A percentile compares a stretch with the other conserved stretches of the same genome.
phyloP scores from a whole-genome alignment of 108 stramenopile species.

The Fistulifera pelliculosa region DNA sequence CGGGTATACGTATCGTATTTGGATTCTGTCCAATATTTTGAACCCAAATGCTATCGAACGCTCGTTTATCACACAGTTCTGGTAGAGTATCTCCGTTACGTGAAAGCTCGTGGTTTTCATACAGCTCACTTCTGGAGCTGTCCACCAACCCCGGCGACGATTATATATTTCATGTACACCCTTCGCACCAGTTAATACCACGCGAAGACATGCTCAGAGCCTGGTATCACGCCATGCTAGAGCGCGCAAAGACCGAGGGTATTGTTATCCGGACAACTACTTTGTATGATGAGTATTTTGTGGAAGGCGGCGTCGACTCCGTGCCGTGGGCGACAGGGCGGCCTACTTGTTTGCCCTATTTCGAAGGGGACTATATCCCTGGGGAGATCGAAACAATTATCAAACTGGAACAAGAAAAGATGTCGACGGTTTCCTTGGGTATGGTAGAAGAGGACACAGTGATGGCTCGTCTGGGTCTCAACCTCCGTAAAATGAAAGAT shows the following conservation, averaged over 20 bases:
- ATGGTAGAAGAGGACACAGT: conserved; percentile 45
- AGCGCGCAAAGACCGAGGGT: conserved; percentile 67
- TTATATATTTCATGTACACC: conserved; percentile 90
- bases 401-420: conserved; percentile 35
- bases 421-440: conserved; percentile 10
- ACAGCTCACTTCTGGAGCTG: conserved; percentile 98
- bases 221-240: conserved; percentile 89
- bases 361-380: conserved; percentile 94
- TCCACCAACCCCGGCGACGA: conserved; percentile 92
- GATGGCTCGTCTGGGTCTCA: conserved; percentile 55
- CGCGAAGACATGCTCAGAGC: conserved; percentile 80
- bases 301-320: conserved; percentile 25
- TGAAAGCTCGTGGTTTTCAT: conserved; percentile 89
- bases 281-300: conserved; percentile 87
- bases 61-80: conserved; percentile 85
- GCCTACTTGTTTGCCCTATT: conserved; percentile 77
- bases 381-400: conserved; percentile 87
- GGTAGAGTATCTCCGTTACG: conserved; percentile 86
- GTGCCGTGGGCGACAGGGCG: conserved; percentile 2
- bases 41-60: conserved; percentile 76
- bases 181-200: conserved; percentile 66
- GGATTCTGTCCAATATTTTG: conserved; percentile 92
- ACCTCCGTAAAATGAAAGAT: conserved; percentile 63
- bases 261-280: conserved; percentile 58
- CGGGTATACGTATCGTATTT: conserved; percentile 93